Conservation (phyloP, 1,284 basidiomycete species). For the Naganishia cerealis region DNA sequence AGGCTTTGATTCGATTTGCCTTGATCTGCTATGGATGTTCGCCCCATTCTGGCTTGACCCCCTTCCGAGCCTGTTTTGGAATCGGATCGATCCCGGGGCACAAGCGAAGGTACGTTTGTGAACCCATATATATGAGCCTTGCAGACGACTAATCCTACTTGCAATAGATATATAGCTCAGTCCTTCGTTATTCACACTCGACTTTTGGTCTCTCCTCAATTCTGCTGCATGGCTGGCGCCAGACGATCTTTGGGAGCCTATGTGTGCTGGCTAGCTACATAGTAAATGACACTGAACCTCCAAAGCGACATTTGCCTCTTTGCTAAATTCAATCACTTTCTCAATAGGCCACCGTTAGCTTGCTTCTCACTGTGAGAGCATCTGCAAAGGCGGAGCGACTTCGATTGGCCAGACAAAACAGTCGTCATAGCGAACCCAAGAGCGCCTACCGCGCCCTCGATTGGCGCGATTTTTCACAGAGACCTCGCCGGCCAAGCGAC, state of each 20-base stretch:
- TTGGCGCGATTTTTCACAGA: background rate
- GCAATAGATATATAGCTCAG: background rate
- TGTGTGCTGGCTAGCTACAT: background rate
- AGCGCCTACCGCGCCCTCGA: background rate
- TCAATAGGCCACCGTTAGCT: background rate
- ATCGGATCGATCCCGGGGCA: background rate
- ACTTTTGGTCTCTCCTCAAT: background rate
- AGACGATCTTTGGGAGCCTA: background rate
- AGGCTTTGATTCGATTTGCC: background rate
- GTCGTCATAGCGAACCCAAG: background rate
- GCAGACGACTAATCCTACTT: background rate
- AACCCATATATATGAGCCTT: background rate
- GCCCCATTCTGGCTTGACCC: slow-evolving; percentile 2
- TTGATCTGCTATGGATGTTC: background rate
- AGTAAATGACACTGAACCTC: background rate
- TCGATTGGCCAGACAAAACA: slow-evolving; percentile 6
- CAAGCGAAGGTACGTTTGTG: background rate
- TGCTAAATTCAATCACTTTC: background rate
- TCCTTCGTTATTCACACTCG: background rate
- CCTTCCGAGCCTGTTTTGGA: background rate
- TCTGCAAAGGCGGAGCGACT: slow-evolving; percentile 16
- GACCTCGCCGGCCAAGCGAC: background rate
- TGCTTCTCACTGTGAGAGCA: background rate
- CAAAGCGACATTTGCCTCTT: background rate
- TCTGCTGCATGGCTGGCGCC: slow-evolving; percentile 5